Base-by-base conservation (phyloP, 257 asterid genomes). In the Solanum lycopersicoides region DNA sequence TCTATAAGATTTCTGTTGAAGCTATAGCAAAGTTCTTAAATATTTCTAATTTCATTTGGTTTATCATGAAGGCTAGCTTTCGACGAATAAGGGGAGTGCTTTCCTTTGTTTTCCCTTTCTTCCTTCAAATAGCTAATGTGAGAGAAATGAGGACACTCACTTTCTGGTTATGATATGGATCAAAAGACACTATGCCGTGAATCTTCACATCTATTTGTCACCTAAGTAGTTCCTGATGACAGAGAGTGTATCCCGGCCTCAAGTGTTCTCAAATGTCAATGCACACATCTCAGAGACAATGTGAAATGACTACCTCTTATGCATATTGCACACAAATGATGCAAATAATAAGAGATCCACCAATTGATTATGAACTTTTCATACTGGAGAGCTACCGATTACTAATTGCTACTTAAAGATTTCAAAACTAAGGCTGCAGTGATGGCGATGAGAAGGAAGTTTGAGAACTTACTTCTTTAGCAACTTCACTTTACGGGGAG, bases 401-500 rank as follows among this genome's bases (percentile, higher is more conserved):
- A 50, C 37, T 41, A 9, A 7, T 47, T 82, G 69, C 45, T 82
- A 50, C 69, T 50, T 50, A 82, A 34, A 50, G 12, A 82, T 82
- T 50, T 50, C 85, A 30, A 80, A 82, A 50, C 16, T 50, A 20
- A 39, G 74, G 71, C 71, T 23, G 25, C 56, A 44, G 77, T 7
- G 66, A 45, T 74, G 88, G 82, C 50, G 66, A 82, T 71, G 45
- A 82, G 88, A 53, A 39, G 71, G 88, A 86, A 87, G 89, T 71
- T 66, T 41, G 42, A 45, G 65, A 59, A 88, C 91, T 35, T 92
- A 95, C 98, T 89, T 90, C 82, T 75, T 90, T 41, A 90, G 91
- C 79, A 87, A 88, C 87, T 90, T 92, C 68, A 90, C 88, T 87
- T 91, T 90, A 91, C 74, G 91, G 4, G 89, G 91, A 88, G 83